Evolutionary conservation across 2,329 filamentous ascomycete genomes (phyloP).

Genomic region (Exophiala spinifera): DNA sequence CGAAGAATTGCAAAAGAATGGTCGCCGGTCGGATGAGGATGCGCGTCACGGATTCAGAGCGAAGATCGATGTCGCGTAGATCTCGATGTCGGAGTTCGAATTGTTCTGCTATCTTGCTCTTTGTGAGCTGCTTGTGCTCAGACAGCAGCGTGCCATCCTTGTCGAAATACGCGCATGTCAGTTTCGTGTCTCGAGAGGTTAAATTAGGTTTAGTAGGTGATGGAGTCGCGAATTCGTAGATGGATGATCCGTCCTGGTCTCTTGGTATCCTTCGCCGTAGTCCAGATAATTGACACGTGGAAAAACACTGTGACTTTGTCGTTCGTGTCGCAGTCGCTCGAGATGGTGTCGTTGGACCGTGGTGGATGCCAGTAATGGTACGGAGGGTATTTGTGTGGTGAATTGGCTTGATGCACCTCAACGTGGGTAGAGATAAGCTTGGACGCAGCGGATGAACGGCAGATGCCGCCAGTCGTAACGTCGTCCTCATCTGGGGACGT

Average conservation of each 20-base stretch:
- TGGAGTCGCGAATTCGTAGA: not conserved
- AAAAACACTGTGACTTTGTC: no score
- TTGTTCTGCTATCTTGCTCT: conserved; percentile 18
- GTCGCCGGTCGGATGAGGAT: conserved; percentile 35
- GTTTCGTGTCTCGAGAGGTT: not conserved
- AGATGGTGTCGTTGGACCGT: no score
- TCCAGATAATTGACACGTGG: no score
- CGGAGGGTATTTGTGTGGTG: no score
- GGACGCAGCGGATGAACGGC: no score
- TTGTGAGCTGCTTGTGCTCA: conserved; percentile 16
- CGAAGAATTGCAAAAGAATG: conserved; percentile 37
- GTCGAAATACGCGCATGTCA: conserved; percentile 18
- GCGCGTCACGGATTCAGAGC: conserved; percentile 36
- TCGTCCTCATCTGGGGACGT: no score
- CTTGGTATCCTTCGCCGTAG: not conserved
- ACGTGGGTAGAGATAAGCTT: no score
- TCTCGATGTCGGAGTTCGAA: conserved; percentile 32
- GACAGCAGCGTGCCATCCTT: conserved; percentile 6
- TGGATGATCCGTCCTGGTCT: not conserved
- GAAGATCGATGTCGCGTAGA: conserved; percentile 35
- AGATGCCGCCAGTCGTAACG: no score
- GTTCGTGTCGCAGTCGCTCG: no score
- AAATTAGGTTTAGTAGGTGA: not conserved
- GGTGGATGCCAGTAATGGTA: no score
- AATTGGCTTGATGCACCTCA: no score